Percentiles rank a stretch among this genome's conserved stretches.
phyloP scores from a whole-genome alignment of 371 early-diverging fungal genomes.

The Mortierella sp. region DNA sequence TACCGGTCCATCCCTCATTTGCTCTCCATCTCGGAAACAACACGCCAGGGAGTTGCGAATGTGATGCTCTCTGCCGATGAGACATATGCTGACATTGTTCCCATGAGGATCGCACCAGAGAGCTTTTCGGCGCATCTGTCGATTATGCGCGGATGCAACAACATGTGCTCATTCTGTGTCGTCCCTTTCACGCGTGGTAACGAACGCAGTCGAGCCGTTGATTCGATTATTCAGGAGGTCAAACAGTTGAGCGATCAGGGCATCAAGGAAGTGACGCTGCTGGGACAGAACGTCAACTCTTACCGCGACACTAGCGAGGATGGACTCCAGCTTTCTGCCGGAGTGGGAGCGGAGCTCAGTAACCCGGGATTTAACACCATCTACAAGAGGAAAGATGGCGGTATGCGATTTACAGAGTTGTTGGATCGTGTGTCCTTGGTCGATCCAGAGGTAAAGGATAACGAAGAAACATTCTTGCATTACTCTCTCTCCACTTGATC shows the following conservation, averaged over 20 bases:
- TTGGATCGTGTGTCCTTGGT: conserved; percentile 74
- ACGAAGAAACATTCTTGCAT: no score
- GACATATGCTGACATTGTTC: conserved; percentile 86
- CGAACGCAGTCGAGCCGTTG: conserved; percentile 80
- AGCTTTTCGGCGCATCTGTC: conserved; percentile 75
- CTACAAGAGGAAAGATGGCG: conserved; percentile 81
- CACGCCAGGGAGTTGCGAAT: conserved; percentile 80
- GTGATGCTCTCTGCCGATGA: conserved; percentile 88
- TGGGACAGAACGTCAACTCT: conserved; percentile 89
- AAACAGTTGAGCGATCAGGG: conserved; percentile 73
- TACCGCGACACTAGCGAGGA: conserved; percentile 77
- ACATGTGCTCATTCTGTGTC: conserved; percentile 87
- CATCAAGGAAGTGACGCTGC: conserved; percentile 78
- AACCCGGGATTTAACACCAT: conserved; percentile 82
- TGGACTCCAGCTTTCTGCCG: conserved; percentile 56
- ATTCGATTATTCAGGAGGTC: conserved; percentile 78
- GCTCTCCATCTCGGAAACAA: conserved; percentile 71
- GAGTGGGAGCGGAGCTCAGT: conserved; percentile 57
- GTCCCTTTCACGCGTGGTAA: conserved; percentile 81
- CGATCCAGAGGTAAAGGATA: conserved; percentile 67
- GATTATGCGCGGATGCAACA: conserved; percentile 87
- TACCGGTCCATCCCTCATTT: conserved; percentile 82
- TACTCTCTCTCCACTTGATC: no score
- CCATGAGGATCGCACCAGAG: conserved; percentile 73
- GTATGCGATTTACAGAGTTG: conserved; percentile 82